Conservation (phyloP, 2,329 filamentous ascomycete genomes). For the Zymoseptoria crescenta region DNA sequence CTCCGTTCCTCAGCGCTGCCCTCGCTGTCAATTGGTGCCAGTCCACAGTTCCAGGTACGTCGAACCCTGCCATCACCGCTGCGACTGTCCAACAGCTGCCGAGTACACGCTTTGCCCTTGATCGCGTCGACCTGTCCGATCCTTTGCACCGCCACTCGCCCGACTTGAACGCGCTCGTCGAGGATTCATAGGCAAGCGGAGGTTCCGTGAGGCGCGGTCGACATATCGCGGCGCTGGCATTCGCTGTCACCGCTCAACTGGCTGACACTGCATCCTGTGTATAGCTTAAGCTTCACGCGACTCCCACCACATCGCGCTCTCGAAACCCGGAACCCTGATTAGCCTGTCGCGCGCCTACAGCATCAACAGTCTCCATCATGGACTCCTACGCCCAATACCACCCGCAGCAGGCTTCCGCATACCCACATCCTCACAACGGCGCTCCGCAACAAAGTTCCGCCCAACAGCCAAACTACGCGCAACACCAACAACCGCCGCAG, state of each 20-base stretch:
- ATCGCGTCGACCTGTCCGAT: conserved; percentile 2
- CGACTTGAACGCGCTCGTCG: conserved; percentile 1
- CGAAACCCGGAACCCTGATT: conserved; percentile 16
- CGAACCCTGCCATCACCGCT: conserved; percentile 2
- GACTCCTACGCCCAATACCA: conserved; percentile 43
- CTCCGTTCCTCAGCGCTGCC: conserved; percentile 13
- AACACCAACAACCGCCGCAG: conserved; percentile 55
- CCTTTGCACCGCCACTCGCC: conserved; percentile 11
- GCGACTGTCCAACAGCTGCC: background rate
- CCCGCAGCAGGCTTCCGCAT: conserved; percentile 34
- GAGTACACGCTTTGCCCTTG: conserved; percentile 8
- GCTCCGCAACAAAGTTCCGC: conserved; percentile 57
- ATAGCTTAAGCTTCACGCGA: conserved; percentile 10
- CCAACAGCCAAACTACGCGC: conserved; percentile 41
- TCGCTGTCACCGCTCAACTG: conserved; percentile 7
- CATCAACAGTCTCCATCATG: conserved; percentile 30
- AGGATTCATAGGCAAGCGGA: conserved; percentile 6
- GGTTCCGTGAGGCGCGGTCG: conserved; percentile 11
- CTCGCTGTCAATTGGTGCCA: conserved; percentile 12
- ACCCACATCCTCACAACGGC: conserved; percentile 36
- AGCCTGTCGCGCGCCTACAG: conserved; percentile 8
- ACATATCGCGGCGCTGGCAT: conserved; percentile 5
- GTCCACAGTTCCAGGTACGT: conserved; percentile 11
- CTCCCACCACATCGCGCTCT: conserved; percentile 5
- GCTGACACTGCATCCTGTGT: conserved; percentile 16